Evolutionary conservation across 495 filamentous ascomycete genomes (phyloP), one percentile per base, ranked within the genome.

Genomic region (Chaetomium tenue): DNA sequence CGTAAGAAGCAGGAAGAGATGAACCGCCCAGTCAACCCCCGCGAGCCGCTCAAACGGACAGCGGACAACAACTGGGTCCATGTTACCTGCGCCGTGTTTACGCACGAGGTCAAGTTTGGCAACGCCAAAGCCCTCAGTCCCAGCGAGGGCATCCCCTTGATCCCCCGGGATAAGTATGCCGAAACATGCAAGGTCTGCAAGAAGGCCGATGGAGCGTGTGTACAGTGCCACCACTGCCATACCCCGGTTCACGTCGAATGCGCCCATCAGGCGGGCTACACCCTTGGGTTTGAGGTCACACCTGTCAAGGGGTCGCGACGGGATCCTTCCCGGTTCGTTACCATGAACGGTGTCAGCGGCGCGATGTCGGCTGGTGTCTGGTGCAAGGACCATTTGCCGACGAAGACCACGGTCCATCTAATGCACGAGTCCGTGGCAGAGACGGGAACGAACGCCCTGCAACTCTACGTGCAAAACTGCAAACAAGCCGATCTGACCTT

Each of bases 1-100:
- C 85, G 86, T 15, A 90, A 89, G 71, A 86, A 85, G 68, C 95
- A 99, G 74, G 86, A 90, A 70, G 88, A 91, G 28, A 81, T 84
- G 70, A 90, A 89, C 63, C 89, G 91, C 42, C 93, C 95, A 5
- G 76, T 88, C 25, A 84, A 89, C 69, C 94, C 94, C 30, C 90
- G 95, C 20, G 94, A 98, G 69, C 88, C 94, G 4, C 76, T 99
- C 59, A 99, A 99, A 79, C 83, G 90, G 33, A 99, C 94, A 0
- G 86, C 88, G 11, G 89, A 91, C 63, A 97, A 97, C 75, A 97
- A 98, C 69, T 99, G 94, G 94, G 90, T 96, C n/a, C 94, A 99
- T 71, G 91, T 97, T 30, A 84, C 87, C 48, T 99, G 94, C 69
- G 92, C 94, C 5, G 79, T 97, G 37, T 97, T 89, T 87, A 91